Evolutionary conservation across 2,329 filamentous ascomycete genomes (phyloP).

Genomic region (Aspergillus floridensis): DNA sequence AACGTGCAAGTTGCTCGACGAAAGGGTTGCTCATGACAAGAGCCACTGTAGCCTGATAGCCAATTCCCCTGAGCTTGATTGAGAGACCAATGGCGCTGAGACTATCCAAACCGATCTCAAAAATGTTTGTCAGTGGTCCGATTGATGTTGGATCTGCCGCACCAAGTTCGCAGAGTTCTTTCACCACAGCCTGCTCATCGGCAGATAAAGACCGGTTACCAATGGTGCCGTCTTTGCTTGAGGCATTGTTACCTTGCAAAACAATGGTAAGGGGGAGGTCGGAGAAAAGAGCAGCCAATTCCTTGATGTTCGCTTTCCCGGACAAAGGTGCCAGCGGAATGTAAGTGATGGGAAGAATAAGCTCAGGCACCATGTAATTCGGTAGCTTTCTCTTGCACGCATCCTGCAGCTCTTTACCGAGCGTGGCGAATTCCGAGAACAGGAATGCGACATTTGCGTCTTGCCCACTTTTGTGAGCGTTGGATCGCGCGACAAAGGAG

Average conservation of each 20-base stretch:
- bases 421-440: slow-evolving; percentile 18
- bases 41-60: slow-evolving; percentile 35
- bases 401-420: slow-evolving; percentile 25
- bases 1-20: slow-evolving; percentile 33
- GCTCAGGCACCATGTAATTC: slow-evolving; percentile 29
- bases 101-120: slow-evolving; percentile 41
- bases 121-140: slow-evolving; percentile 31
- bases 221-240: not conserved
- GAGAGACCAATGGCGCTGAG: slow-evolving; percentile 38
- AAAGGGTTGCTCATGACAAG: slow-evolving; percentile 35
- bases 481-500: slow-evolving; percentile 26
- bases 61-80: slow-evolving; percentile 32
- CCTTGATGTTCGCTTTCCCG: slow-evolving; percentile 34
- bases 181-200: slow-evolving; percentile 27
- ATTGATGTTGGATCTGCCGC: slow-evolving; percentile 19
- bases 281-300: slow-evolving; percentile 28
- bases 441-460: slow-evolving; percentile 16
- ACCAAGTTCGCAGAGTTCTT: slow-evolving; percentile 23
- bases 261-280: slow-evolving; percentile 26
- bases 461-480: slow-evolving; percentile 10
- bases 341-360: slow-evolving; percentile 25
- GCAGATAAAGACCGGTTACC: slow-evolving; percentile 17
- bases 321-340: slow-evolving; percentile 31
- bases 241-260: slow-evolving; percentile 18
- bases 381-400: slow-evolving; percentile 27